phyloP scores from a whole-genome alignment of 495 filamentous ascomycete genomes.

The Sporormia fimetaria region DNA sequence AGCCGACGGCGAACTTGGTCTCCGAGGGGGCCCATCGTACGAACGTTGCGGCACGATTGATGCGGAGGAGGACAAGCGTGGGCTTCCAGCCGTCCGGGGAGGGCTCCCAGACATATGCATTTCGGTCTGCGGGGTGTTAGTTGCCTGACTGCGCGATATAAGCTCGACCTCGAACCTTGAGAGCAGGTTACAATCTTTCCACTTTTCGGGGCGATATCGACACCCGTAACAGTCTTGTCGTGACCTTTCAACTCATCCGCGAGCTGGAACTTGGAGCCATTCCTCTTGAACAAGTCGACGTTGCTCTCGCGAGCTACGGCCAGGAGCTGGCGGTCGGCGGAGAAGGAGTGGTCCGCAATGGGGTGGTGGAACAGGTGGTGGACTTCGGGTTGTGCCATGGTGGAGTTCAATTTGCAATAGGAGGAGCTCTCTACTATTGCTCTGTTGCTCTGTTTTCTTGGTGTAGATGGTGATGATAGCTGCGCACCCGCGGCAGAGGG shows the following conservation, averaged over 20 bases:
- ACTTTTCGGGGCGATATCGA: slow-evolving; percentile 83
- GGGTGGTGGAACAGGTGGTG: slow-evolving; percentile 95
- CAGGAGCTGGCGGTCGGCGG: slow-evolving; percentile 74
- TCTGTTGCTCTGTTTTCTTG: no score
- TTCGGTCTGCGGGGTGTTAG: slow-evolving; percentile 57
- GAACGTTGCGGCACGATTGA: slow-evolving; percentile 92
- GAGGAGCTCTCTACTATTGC: slow-evolving; percentile 99
- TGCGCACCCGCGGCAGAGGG: background rate
- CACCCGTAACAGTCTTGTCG: slow-evolving; percentile 90
- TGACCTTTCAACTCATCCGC: slow-evolving; percentile 90
- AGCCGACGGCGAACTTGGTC: slow-evolving; percentile 93
- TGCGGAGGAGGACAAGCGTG: slow-evolving; percentile 89
- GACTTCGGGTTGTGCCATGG: slow-evolving; percentile 76
- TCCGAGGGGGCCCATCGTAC: slow-evolving; percentile 96
- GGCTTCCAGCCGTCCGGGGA: slow-evolving; percentile 88
- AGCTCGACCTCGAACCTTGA: slow-evolving; percentile 50
- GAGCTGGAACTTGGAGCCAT: slow-evolving; percentile 65
- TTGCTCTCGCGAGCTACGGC: slow-evolving; percentile 84
- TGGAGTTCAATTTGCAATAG: slow-evolving; percentile 51
- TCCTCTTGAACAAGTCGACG: slow-evolving; percentile 74
- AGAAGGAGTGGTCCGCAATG: slow-evolving; percentile 97
- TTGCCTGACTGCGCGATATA: background rate
- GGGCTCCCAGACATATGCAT: slow-evolving; percentile 95
- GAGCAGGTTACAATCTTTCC: slow-evolving; percentile 96
- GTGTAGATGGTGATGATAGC: background rate